Evolutionary conservation across 495 filamentous ascomycete genomes (phyloP).

Genomic region (Aspergillus hancockii): DNA sequence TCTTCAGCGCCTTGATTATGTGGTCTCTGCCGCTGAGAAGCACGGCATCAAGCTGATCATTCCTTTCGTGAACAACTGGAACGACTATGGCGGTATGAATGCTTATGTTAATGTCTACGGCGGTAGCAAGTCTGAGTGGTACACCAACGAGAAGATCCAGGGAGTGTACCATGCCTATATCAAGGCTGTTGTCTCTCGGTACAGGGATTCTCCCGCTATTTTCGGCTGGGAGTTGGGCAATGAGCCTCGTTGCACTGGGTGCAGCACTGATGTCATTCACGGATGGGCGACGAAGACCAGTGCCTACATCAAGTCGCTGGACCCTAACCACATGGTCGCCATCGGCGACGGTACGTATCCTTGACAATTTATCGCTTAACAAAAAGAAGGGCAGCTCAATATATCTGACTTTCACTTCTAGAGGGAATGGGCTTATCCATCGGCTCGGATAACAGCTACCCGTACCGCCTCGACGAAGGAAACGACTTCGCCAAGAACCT

Average conservation of each 20-base stretch:
- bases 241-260: constrained; percentile 68
- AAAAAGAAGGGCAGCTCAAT: background rate
- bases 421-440: constrained; percentile 36
- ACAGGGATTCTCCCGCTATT: constrained; percentile 55
- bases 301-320: constrained; percentile 64
- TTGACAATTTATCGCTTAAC: constrained; percentile 3
- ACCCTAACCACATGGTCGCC: constrained; percentile 66
- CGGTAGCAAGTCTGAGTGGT: constrained; percentile 54
- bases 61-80: constrained; percentile 50
- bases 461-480: constrained; percentile 59
- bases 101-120: constrained; percentile 65
- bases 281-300: constrained; percentile 62
- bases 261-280: constrained; percentile 56
- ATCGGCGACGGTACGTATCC: constrained; percentile 53
- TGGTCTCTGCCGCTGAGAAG: constrained; percentile 59
- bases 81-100: constrained; percentile 31
- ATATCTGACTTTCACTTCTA: background rate
- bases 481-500: constrained; percentile 64
- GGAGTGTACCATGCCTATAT: constrained; percentile 64
- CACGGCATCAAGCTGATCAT: constrained; percentile 62
- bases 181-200: constrained; percentile 60
- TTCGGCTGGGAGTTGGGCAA: constrained; percentile 75
- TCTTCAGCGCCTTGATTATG: constrained; percentile 67
- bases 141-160: constrained; percentile 56
- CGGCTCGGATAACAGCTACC: constrained; percentile 52